Conservation (phyloP, 1,284 basidiomycete genomes). For the Tilletia walkeri region DNA sequence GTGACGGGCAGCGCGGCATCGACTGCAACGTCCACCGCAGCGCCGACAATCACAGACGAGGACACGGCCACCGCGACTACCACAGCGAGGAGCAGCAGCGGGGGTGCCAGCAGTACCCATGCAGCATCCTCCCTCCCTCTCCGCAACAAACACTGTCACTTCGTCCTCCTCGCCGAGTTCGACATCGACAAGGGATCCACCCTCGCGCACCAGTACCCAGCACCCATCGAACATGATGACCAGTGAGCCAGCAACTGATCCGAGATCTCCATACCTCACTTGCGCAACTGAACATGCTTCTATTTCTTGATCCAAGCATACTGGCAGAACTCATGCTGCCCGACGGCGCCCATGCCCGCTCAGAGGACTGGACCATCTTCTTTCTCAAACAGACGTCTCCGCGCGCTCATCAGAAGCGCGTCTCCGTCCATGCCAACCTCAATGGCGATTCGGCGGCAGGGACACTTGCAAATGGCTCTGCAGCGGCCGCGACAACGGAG, state of each 20-base stretch:
- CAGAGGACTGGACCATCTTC: constrained; percentile 98
- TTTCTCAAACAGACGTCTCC: constrained; percentile 84
- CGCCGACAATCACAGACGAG: no score
- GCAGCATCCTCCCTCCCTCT: background rate
- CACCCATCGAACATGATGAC: constrained; percentile 43
- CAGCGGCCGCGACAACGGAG: background rate
- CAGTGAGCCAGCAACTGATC: constrained; percentile 23
- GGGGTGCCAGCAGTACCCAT: no score
- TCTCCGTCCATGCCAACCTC: background rate
- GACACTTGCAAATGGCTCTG: background rate
- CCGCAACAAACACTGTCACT: constrained; percentile 32
- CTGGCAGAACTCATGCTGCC: constrained; percentile 97
- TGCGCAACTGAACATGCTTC: background rate
- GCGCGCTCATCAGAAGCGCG: constrained; percentile 66
- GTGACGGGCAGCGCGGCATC: no score
- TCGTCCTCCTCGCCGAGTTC: constrained; percentile 51
- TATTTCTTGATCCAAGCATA: constrained; percentile 62
- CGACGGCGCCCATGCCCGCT: constrained; percentile 88
- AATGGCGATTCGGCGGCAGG: background rate
- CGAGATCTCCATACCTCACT: constrained; percentile 1
- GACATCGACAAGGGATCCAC: constrained; percentile 50
- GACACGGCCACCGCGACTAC: no score
- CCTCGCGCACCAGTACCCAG: constrained; percentile 43
- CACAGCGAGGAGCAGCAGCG: no score
- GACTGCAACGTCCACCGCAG: no score